These are phyloP conservation scores for Kwoniella shandongensis DNA, from an alignment of 768 basidiomycete species.

Conservation along the genomic window DNA sequence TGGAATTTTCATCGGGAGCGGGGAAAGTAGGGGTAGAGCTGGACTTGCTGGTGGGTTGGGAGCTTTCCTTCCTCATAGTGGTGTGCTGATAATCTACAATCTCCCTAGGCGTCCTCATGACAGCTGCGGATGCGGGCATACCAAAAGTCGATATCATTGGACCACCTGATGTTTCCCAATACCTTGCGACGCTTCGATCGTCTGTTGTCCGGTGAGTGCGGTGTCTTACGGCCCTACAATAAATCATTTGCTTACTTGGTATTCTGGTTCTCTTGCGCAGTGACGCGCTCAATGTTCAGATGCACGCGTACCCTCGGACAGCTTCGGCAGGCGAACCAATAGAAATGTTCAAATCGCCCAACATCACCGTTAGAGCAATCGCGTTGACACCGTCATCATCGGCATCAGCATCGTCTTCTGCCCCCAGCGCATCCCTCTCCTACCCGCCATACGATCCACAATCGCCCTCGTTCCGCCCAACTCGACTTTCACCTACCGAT, in stretches of 20 bases:
- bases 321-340: conserved; percentile 9
- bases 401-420: not conserved
- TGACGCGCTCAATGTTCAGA: conserved; percentile 21
- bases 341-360: conserved; percentile 24
- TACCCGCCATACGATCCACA: conserved; percentile 11
- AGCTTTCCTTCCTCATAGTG: not conserved
- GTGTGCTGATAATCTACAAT: not conserved
- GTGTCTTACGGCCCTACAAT: not conserved
- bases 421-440: not conserved
- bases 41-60: conserved; percentile 70
- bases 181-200: conserved; percentile 67
- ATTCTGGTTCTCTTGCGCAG: conserved; percentile 1
- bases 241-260: not conserved
- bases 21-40: conserved; percentile 62
- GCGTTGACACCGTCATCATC: conserved; percentile 10
- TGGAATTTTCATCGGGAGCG: conserved; percentile 70
- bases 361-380: conserved; percentile 30
- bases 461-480: conserved; percentile 15
- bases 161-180: conserved; percentile 70
- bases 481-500: conserved; percentile 16
- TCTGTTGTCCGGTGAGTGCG: conserved; percentile 56
- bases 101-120: conserved; percentile 69
- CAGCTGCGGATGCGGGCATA: conserved; percentile 69
- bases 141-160: conserved; percentile 65
- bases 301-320: conserved; percentile 13